A percentile compares a stretch with the other conserved stretches of the same genome.
Evolutionary conservation across 176 grass and related monocot genomes (phyloP).

Genomic region (Carex littledalei): DNA sequence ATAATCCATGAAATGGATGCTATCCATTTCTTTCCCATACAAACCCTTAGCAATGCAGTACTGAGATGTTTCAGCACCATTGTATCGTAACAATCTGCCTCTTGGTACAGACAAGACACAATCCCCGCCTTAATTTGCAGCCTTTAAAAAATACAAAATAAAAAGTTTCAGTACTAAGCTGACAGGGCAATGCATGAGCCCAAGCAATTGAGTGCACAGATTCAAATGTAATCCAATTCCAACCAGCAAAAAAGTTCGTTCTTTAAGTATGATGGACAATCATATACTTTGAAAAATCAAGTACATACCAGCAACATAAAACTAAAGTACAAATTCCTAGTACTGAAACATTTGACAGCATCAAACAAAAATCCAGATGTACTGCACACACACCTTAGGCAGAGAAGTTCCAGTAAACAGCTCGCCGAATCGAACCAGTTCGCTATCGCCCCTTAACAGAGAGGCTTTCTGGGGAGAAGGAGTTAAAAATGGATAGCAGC

Average conservation of each 20-base stretch:
- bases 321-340: not conserved
- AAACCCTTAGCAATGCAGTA: not conserved
- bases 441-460: slow-evolving; percentile 35
- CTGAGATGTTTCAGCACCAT: not conserved
- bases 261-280: not conserved
- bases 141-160: not conserved
- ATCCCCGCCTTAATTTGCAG: not conserved
- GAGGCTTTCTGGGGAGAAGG: slow-evolving; percentile 29
- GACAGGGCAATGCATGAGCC: not conserved
- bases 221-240: not conserved
- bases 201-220: not conserved
- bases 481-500: slow-evolving; percentile 24
- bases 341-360: not conserved
- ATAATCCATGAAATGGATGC: not conserved
- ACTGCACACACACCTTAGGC: slow-evolving; percentile 13
- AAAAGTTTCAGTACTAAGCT: not conserved
- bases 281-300: not conserved
- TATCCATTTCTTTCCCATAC: not conserved
- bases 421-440: slow-evolving; percentile 7
- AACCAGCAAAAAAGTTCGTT: not conserved
- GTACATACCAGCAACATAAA: not conserved
- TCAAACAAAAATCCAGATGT: slow-evolving; percentile 5
- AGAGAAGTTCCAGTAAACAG: not conserved
- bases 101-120: not conserved
- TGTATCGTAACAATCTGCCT: not conserved